Conservation (phyloP, 2,329 filamentous ascomycete species). For the Aspergillus sclerotialis region DNA sequence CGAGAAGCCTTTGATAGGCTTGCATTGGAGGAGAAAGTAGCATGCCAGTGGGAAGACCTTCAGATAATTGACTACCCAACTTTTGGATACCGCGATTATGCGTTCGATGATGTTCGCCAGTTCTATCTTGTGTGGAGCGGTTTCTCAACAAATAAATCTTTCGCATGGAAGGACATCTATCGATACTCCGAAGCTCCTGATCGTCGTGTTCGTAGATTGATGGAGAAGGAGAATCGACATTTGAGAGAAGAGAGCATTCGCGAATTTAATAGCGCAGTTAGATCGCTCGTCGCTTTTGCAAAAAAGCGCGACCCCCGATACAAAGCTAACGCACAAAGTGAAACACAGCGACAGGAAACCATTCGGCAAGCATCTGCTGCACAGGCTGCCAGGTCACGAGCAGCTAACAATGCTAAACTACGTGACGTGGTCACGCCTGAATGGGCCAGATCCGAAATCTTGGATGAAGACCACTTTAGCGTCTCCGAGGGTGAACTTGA, state of each 20-base stretch:
- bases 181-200: conserved; percentile 80
- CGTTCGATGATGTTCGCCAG: conserved; percentile 67
- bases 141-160: conserved; percentile 79
- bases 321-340: conserved; percentile 66
- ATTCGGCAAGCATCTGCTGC: conserved; percentile 72
- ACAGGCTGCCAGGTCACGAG: conserved; percentile 75
- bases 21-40: conserved; percentile 69
- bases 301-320: conserved; percentile 88
- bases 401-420: conserved; percentile 70
- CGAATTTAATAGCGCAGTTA: conserved; percentile 88
- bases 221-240: conserved; percentile 94
- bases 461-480: conserved; percentile 43
- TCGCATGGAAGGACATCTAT: conserved; percentile 84
- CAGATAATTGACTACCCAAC: conserved; percentile 64
- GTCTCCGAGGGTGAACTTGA: conserved; percentile 45
- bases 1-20: conserved; percentile 72
- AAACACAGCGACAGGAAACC: conserved; percentile 71
- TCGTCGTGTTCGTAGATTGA: conserved; percentile 68
- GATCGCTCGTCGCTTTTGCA: conserved; percentile 78
- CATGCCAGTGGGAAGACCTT: conserved; percentile 61
- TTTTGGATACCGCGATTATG: conserved; percentile 71
- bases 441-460: conserved; percentile 62
- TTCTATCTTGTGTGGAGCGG: conserved; percentile 78
- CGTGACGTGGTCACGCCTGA: conserved; percentile 59
- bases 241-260: conserved; percentile 72